Evolutionary conservation across 176 grass and related monocot genomes (phyloP).

Genomic region (Eleusine coracana): DNA sequence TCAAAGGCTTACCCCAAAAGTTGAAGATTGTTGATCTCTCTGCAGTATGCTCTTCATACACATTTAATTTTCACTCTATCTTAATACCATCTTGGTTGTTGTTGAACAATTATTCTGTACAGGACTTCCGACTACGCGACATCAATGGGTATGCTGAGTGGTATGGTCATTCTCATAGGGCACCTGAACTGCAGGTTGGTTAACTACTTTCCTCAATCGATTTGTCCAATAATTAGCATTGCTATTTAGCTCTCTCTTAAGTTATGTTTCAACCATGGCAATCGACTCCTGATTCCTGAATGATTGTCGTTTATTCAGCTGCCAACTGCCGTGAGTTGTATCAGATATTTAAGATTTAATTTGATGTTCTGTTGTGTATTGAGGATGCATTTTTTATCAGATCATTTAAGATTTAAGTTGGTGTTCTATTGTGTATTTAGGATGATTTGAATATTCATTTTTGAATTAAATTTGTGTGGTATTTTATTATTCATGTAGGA

Average conservation of each 20-base stretch:
- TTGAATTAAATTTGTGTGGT: conserved; percentile 23
- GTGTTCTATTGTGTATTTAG: background rate
- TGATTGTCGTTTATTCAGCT: conserved; percentile 8
- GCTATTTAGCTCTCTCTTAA: background rate
- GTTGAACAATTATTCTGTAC: conserved; percentile 21
- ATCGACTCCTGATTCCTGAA: background rate
- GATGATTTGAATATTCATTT: conserved; percentile 9
- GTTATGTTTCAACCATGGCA: background rate
- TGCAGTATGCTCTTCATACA: conserved; percentile 57
- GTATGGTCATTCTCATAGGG: conserved; percentile 92
- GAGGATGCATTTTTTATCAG: background rate
- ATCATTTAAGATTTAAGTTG: background rate
- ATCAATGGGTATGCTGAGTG: conserved; percentile 89
- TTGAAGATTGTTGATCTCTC: conserved; percentile 99
- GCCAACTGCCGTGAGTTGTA: background rate
- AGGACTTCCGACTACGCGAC: conserved; percentile 86
- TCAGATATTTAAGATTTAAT: background rate
- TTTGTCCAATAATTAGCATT: conserved; percentile 5
- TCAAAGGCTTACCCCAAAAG: conserved; percentile 69
- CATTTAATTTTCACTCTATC: conserved; percentile 7
- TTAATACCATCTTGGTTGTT: background rate
- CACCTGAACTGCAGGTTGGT: conserved; percentile 85
- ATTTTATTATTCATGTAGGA: conserved; percentile 50
- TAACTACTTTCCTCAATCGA: conserved; percentile 14
- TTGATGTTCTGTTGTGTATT: conserved; percentile 7